Conservation (phyloP, 495 filamentous ascomycete species). For the Neurospora cerealis region DNA sequence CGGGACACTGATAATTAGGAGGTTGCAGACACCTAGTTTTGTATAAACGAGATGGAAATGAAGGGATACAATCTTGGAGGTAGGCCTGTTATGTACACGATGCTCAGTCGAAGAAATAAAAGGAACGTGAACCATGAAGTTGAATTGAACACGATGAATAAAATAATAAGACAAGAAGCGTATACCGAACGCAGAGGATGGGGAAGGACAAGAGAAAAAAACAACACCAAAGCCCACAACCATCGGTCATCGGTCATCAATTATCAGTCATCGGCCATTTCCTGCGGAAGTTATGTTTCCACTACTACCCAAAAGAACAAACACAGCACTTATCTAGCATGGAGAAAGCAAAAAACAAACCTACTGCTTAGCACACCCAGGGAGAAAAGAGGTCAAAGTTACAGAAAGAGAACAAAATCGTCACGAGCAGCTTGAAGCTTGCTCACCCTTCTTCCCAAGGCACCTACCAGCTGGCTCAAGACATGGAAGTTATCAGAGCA, state of each 20-base stretch:
- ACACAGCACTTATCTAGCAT: not conserved
- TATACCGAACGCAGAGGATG: not conserved
- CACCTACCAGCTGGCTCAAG: too few species aligned
- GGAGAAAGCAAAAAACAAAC: too few species aligned
- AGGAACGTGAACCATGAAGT: not conserved
- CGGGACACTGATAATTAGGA: not conserved
- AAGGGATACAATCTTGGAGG: not conserved
- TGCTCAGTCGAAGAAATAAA: not conserved
- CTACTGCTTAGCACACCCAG: not conserved
- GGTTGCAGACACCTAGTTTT: not conserved
- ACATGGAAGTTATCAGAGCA: not conserved
- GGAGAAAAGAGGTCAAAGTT: not conserved
- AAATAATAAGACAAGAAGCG: not conserved
- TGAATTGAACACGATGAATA: not conserved
- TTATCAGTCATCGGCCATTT: not conserved
- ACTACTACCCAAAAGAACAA: not conserved
- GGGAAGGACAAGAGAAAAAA: not conserved
- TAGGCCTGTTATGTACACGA: not conserved
- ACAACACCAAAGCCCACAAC: not conserved
- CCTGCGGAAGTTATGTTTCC: not conserved
- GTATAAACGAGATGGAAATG: not conserved
- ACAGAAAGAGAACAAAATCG: not conserved
- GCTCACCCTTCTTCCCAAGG: not conserved
- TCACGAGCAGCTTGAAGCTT: not conserved
- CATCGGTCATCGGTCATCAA: not conserved